These are phyloP conservation scores for Coemansia sp. DNA, from an alignment of 192 early-diverging fungal genomes.

Conservation along the genomic window DNA sequence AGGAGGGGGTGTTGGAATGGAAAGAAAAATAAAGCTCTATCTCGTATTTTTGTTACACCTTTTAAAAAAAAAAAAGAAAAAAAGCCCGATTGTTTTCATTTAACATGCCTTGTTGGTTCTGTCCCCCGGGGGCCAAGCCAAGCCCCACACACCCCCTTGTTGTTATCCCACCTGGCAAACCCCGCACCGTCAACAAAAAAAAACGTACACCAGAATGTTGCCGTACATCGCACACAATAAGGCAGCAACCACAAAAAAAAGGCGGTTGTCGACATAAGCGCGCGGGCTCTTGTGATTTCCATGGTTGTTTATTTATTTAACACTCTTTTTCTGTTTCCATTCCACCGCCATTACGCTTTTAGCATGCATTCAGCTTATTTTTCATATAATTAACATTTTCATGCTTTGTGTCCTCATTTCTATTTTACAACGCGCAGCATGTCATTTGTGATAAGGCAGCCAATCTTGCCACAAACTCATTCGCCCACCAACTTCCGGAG, in stretches of 20 bases:
- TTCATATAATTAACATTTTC: constrained; percentile 50
- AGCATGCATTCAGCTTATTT: constrained; percentile 35
- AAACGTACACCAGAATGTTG: not conserved
- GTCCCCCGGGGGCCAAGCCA: not conserved
- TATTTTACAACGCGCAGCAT: constrained; percentile 28
- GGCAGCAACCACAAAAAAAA: not conserved
- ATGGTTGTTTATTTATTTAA: constrained; percentile 43
- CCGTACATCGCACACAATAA: constrained; percentile 6
- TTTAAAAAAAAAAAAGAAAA: too few relatives aligned
- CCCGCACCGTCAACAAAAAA: not conserved
- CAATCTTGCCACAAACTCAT: constrained; percentile 13
- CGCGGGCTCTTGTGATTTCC: constrained; percentile 43
- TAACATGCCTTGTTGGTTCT: not conserved
- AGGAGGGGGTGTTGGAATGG: not conserved
- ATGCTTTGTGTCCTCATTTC: constrained; percentile 31
- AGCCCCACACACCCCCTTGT: constrained; percentile 13
- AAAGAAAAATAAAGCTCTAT: constrained; percentile 1
- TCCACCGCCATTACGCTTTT: constrained; percentile 27
- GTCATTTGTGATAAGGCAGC: constrained; percentile 3
- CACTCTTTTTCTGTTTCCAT: constrained; percentile 11
- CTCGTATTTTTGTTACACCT: not conserved
- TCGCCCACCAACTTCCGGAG: constrained; percentile 7
- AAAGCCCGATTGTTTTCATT: constrained; percentile 3
- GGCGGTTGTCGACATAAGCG: constrained; percentile 11
- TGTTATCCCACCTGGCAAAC: not conserved